Evolutionary conservation across 2,329 filamentous ascomycete genomes (phyloP), one percentile per base, ranked within the genome.

Genomic region (Exophiala alcalophila): DNA sequence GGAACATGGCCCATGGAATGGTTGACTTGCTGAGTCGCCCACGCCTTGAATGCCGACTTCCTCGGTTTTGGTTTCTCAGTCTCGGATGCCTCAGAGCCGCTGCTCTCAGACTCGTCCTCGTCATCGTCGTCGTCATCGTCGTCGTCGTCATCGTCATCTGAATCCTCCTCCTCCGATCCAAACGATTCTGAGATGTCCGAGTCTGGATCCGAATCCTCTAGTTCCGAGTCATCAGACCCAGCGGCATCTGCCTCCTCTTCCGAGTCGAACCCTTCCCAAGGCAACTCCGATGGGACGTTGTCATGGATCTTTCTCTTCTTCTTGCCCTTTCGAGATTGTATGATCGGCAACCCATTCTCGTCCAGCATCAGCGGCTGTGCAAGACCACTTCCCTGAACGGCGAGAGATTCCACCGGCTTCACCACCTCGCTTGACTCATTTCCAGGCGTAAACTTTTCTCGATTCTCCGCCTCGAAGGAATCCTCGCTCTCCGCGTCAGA

Each of bases 1-100:
- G 65, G 63, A 11, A 62, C 71, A 55, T 81, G 82, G 4, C 89
- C 90, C 21, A 94, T 71, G 4, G 86, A 84, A 56, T 91, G 78
- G 57, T 96, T 95, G 44, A 90, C 78, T 64, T 92, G 84, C 56
- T 86, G 80, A 20, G 83, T 81, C 14, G 92, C 92, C 92, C 92
- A 98, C 2, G 84, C 77, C 64, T 97, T 97, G 73, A 98, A 98
- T 0, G 87, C 88, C 2, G 80, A 83, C 28, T 65, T 61, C 40
- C 68, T 61, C 25, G 67, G 62, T 54, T 62, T 19, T 40, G 80
- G 49, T 66, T 59, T 57, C 63, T 68, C 53, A 53, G 64, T 39
- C 40, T 61, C 34, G 47, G 52, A 51, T 5, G 66, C 62, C 26
- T 59, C 55, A 23, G 59, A 60, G 5, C 19, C 34, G 19, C 34